Evolutionary conservation across 75 land plant genomes (phyloP).

Genomic region (Pseudotsuga menziesii): DNA sequence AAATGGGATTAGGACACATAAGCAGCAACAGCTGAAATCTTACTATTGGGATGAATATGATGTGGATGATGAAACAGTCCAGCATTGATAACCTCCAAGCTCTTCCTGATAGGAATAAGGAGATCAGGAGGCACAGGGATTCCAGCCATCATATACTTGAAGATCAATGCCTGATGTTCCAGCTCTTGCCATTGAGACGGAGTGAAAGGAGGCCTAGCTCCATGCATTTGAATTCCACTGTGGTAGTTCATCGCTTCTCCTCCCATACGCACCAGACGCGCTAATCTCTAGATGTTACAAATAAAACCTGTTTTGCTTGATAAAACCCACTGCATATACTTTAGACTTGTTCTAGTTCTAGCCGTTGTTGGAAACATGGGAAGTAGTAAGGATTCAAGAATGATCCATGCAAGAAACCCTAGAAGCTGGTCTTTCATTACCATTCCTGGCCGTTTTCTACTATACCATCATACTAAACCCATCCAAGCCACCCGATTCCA

Average conservation of each 20-base stretch:
- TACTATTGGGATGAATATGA: conserved; percentile 7
- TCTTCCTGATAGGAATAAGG: conserved; percentile 40
- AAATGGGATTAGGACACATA: not conserved
- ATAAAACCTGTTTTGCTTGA: not conserved
- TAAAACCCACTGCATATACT: conserved; percentile 2
- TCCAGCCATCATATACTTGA: conserved; percentile 77
- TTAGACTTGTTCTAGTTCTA: not conserved
- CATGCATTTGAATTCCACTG: conserved; percentile 9
- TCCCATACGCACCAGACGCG: not conserved
- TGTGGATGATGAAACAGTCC: conserved; percentile 24
- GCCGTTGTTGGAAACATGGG: not conserved
- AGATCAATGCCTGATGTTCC: conserved; percentile 89
- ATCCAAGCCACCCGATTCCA: not conserved
- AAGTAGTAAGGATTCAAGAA: not conserved
- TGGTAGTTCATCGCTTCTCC: conserved; percentile 6
- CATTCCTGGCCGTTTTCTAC: not conserved
- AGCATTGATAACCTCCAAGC: conserved; percentile 20
- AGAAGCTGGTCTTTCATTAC: conserved; percentile 9
- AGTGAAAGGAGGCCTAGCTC: conserved; percentile 59
- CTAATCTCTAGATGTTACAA: not conserved
- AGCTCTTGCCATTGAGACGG: conserved; percentile 79
- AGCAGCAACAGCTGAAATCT: not conserved
- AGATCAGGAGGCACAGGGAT: conserved; percentile 75
- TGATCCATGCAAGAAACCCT: conserved; percentile 4
- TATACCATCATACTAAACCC: not conserved